Base-by-base conservation (phyloP, 2,329 filamentous ascomycete genomes). In the Parastagonospora nodorum region DNA sequence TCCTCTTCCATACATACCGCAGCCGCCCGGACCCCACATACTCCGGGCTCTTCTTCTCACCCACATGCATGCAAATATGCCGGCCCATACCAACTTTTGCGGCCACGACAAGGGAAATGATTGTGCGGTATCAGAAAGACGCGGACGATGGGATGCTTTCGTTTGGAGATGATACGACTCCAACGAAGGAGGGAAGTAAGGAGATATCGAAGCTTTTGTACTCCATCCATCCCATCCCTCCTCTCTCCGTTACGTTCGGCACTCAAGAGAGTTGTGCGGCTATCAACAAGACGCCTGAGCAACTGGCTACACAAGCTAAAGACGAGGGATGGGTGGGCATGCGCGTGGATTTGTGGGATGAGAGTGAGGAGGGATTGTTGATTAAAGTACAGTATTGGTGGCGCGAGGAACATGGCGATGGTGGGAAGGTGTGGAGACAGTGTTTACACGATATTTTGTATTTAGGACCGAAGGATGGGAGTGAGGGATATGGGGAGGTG, bases 391-490 rank as follows among this genome's bases (percentile, higher is more conserved):
- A 60, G 43, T 60, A 60, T 36, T 57, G 51, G 51, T 60, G 55
- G 54, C 55, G 55, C 30, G 33, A 39, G 5, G 47, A 58, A 45
- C 16, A 38, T 12, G 24, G 51, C 12, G 24, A n/a, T n/a, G n/a
- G n/a, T n/a, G 40, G 42, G 11, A 40, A 12, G 38, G 45, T 42
- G 4, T 60, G 57, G 57, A 51, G 51, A 24, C 57, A 58, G n/a
- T 60, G 57, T 44, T 46, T 60, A 29, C 51, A 60, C 41, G 51
- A 58, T 43, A 58, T 60, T 43, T 51, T 58, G 30, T 57, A 50
- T 42, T 33, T 60, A 32, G 50, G 57, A 8, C 45, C 42, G 9
- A 50, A 41, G 30, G 55, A 58, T 40, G 55, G 55, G 10, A 46
- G 42, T 8, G 45, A 60, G 24, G 36, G 39, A 9, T 38, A 24